These are phyloP conservation scores for Spiraea crenata DNA, from an alignment of 331 rosid species.

Conservation along the genomic window DNA sequence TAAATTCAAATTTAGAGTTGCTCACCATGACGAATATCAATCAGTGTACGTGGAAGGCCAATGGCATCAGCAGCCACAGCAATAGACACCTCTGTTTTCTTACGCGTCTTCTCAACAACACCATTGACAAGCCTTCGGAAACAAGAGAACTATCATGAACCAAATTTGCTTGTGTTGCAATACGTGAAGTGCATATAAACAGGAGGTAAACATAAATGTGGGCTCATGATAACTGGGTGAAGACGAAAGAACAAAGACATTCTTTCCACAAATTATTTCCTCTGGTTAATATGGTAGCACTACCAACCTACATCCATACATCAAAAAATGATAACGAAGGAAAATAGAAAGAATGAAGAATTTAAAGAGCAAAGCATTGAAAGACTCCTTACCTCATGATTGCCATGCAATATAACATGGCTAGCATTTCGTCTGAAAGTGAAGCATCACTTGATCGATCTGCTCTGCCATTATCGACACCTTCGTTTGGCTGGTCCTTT, in stretches of 20 bases:
- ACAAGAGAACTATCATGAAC: constrained; percentile 13
- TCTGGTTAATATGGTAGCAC: not conserved
- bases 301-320: not conserved
- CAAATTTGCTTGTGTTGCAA: not conserved
- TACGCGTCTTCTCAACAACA: constrained; percentile 84
- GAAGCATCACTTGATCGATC: constrained; percentile 31
- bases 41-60: constrained; percentile 79
- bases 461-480: constrained; percentile 25
- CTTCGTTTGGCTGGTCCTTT: constrained; percentile 23
- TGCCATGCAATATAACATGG: constrained; percentile 82
- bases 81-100: constrained; percentile 56
- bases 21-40: constrained; percentile 94
- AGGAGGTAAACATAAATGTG: not conserved
- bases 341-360: not conserved
- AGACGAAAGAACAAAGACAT: too few species aligned
- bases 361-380: not conserved
- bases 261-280: not conserved
- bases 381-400: constrained; percentile 54
- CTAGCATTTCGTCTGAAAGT: constrained; percentile 69
- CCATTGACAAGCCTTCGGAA: constrained; percentile 83
- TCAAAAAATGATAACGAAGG: not conserved
- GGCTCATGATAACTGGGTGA: not conserved
- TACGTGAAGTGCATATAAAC: not conserved
- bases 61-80: constrained; percentile 74
- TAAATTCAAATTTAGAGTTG: not conserved